A percentile compares a stretch with the other conserved stretches of the same genome.
Evolutionary conservation across 106 monocot species (phyloP).

Genomic region (Narthecium ossifragum): DNA sequence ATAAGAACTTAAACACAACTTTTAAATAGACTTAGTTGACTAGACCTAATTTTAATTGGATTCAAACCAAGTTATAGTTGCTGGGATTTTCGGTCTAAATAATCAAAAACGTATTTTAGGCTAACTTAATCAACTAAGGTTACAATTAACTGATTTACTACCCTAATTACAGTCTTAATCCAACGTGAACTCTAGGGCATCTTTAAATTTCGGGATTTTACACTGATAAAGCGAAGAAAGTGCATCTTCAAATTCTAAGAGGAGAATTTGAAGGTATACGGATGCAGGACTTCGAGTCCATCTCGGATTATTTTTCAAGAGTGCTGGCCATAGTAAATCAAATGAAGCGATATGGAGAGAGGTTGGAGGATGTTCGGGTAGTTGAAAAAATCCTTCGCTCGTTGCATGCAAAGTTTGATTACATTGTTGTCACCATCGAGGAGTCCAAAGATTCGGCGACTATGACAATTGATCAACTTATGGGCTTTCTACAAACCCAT

Average conservation of each 20-base stretch:
- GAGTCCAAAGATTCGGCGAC: conserved; percentile 3
- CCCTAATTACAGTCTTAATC: too few species aligned
- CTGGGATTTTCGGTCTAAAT: too few species aligned
- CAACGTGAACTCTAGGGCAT: too few species aligned
- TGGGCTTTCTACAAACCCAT: background rate
- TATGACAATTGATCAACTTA: background rate
- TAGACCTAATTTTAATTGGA: too few species aligned
- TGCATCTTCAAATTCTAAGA: background rate
- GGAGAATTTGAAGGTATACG: background rate
- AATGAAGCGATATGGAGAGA: background rate
- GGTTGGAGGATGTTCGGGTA: background rate
- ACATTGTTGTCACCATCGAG: background rate
- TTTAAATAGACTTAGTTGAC: too few species aligned
- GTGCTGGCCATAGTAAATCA: background rate
- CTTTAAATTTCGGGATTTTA: too few species aligned
- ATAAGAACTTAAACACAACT: too few species aligned
- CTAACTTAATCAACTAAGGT: too few species aligned
- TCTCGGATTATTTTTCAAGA: background rate
- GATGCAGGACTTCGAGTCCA: background rate
- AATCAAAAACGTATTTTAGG: too few species aligned
- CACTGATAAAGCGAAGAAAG: background rate
- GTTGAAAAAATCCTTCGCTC: background rate
- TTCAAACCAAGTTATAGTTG: too few species aligned
- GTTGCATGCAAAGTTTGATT: background rate
- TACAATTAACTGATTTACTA: too few species aligned